phyloP scores from a whole-genome alignment of 2,329 filamentous ascomycete species.

The Aspergillus ibericus region DNA sequence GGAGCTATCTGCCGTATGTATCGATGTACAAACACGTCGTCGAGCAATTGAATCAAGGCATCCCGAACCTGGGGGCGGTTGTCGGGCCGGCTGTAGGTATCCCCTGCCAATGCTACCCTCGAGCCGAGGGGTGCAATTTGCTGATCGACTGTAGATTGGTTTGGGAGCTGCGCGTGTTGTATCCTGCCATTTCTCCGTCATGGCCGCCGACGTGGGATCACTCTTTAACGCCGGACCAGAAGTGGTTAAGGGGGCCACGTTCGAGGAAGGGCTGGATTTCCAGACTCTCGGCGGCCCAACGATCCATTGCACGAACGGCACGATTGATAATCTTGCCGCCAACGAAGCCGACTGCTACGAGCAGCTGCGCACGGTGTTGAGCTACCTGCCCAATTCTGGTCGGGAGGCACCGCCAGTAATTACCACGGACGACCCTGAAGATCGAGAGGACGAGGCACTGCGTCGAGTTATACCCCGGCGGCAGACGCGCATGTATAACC shows the following conservation, averaged over 20 bases:
- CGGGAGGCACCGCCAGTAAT: slow-evolving; percentile 55
- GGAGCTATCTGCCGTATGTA: slow-evolving; percentile 61
- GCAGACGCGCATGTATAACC: slow-evolving; percentile 61
- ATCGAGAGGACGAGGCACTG: slow-evolving; percentile 51
- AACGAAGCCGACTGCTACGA: slow-evolving; percentile 63
- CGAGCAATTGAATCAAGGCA: slow-evolving; percentile 61
- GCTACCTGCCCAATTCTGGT: slow-evolving; percentile 60
- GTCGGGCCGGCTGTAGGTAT: slow-evolving; percentile 56
- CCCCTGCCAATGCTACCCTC: background rate
- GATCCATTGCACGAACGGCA: slow-evolving; percentile 66
- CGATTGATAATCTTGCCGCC: slow-evolving; percentile 63
- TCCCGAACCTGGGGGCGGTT: slow-evolving; percentile 64
- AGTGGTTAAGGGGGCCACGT: slow-evolving; percentile 63
- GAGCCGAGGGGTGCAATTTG: background rate
- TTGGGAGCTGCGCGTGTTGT: slow-evolving; percentile 63
- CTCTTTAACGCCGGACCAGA: slow-evolving; percentile 66
- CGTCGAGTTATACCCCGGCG: slow-evolving; percentile 59
- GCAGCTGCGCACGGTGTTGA: slow-evolving; percentile 58
- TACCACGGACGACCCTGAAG: slow-evolving; percentile 49
- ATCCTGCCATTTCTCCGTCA: slow-evolving; percentile 64
- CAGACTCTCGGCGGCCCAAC: slow-evolving; percentile 60
- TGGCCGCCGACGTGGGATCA: slow-evolving; percentile 62
- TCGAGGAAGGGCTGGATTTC: slow-evolving; percentile 62
- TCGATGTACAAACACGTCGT: slow-evolving; percentile 55
- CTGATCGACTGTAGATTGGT: slow-evolving; percentile 48